Conservation (phyloP, 2,329 filamentous ascomycete genomes). For the Scytalidium lignicola region DNA sequence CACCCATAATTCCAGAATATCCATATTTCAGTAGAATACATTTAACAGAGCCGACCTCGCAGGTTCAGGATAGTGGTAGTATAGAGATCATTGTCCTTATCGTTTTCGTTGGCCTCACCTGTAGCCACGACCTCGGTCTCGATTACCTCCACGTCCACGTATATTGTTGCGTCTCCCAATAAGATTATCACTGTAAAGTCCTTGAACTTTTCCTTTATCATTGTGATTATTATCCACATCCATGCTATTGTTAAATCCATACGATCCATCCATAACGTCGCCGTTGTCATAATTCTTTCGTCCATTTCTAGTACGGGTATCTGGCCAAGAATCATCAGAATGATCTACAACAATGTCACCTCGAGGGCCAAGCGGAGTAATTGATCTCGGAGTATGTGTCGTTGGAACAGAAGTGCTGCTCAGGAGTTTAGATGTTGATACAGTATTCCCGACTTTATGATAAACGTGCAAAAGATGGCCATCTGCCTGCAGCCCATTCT, state of each 20-base stretch:
- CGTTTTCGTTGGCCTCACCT: conserved; percentile 10
- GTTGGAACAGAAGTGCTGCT: conserved; percentile 3
- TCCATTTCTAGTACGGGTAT: conserved; percentile 14
- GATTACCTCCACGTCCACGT: conserved; percentile 12
- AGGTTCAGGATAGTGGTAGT: neutral
- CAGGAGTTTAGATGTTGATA: conserved; percentile 10
- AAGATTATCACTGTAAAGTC: conserved; percentile 28
- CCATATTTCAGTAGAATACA: neutral
- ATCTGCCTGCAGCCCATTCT: conserved; percentile 56
- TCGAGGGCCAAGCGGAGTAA: conserved; percentile 24
- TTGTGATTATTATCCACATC: conserved; percentile 23
- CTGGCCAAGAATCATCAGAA: conserved; percentile 14
- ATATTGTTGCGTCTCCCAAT: conserved; percentile 13
- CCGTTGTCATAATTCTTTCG: conserved; percentile 19
- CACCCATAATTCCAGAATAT: no score
- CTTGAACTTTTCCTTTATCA: conserved; percentile 8
- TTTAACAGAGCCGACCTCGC: neutral
- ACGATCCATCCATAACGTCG: conserved; percentile 28
- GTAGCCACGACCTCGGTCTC: conserved; percentile 15
- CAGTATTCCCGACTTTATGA: conserved; percentile 47
- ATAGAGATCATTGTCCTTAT: neutral
- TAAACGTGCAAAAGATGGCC: conserved; percentile 70
- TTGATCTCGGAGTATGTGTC: conserved; percentile 6
- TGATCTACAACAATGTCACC: conserved; percentile 15
- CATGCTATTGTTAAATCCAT: conserved; percentile 30